Conservation (phyloP, 78 protist genomes). For the Polysphondylium violaceum region DNA sequence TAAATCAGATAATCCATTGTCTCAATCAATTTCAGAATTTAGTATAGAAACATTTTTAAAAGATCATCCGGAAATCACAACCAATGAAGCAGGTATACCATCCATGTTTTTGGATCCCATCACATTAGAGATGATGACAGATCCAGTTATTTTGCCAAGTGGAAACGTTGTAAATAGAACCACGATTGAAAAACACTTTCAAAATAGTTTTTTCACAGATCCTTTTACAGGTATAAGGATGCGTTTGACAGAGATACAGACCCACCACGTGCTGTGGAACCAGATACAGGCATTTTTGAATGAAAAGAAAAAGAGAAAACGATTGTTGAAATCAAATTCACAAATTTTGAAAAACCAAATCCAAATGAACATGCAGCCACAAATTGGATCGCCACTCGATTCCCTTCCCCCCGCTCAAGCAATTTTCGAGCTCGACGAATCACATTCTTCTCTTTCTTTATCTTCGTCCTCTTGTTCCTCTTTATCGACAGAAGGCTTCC, state of each 20-base stretch:
- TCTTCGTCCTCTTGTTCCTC: background rate
- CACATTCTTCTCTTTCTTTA: background rate
- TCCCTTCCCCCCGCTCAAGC: too few relatives aligned
- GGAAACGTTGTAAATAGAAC: slow-evolving; percentile 41
- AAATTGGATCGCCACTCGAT: background rate
- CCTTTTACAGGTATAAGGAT: slow-evolving; percentile 34
- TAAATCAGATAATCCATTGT: background rate
- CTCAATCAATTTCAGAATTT: background rate
- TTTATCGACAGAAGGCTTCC: background rate
- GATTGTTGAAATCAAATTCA: slow-evolving; percentile 38
- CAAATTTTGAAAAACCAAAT: slow-evolving; percentile 5
- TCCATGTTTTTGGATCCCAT: slow-evolving; percentile 69
- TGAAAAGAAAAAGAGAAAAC: slow-evolving; percentile 48
- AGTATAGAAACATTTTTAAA: slow-evolving; percentile 41
- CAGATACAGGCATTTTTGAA: slow-evolving; percentile 12
- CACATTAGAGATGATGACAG: slow-evolving; percentile 52
- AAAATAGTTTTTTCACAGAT: slow-evolving; percentile 47
- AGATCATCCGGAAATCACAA: slow-evolving; percentile 42
- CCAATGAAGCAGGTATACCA: slow-evolving; percentile 70
- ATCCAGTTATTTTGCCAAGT: slow-evolving; percentile 40
- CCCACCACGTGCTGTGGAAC: slow-evolving; percentile 4
- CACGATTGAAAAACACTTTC: slow-evolving; percentile 53
- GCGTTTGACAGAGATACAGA: background rate
- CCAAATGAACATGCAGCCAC: background rate
- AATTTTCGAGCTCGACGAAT: too few relatives aligned